A percentile compares a stretch with the other conserved stretches of the same genome.
Conservation (phyloP, 2,329 filamentous ascomycete species). For the Fonsecaea nubica region DNA sequence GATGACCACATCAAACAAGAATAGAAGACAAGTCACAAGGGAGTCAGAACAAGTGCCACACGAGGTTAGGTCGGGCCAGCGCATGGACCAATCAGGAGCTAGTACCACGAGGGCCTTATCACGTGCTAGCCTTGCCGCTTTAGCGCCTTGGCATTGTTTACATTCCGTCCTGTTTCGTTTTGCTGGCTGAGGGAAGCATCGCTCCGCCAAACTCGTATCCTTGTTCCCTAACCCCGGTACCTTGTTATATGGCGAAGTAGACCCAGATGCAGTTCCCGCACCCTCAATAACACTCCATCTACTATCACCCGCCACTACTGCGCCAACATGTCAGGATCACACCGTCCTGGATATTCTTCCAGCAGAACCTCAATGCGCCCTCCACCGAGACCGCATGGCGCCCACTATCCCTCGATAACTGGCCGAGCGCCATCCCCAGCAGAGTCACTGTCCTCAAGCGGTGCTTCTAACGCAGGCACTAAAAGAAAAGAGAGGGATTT, state of each 20-base stretch:
- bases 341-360: conserved; percentile 55
- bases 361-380: conserved; percentile 60
- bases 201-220: conserved; percentile 4
- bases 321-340: conserved; percentile 61
- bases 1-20: conserved; percentile 11
- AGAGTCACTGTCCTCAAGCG: conserved; percentile 68
- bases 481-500: conserved; percentile 91
- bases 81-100: neutral
- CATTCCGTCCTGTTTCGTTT: conserved; percentile 18
- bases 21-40: conserved; percentile 21
- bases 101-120: neutral
- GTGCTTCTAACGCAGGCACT: conserved; percentile 60
- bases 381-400: conserved; percentile 52
- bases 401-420: conserved; percentile 56
- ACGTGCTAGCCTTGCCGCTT: neutral
- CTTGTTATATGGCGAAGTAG: conserved; percentile 7
- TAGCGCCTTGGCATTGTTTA: conserved; percentile 29
- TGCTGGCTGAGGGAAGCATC: neutral
- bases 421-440: conserved; percentile 72
- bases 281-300: neutral
- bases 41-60: conserved; percentile 12
- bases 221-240: conserved; percentile 13
- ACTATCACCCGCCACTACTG: neutral
- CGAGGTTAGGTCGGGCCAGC: neutral
- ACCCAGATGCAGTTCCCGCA: neutral